Conservation (phyloP, 352 stramenopile species). For the Plasmopara viticola region DNA sequence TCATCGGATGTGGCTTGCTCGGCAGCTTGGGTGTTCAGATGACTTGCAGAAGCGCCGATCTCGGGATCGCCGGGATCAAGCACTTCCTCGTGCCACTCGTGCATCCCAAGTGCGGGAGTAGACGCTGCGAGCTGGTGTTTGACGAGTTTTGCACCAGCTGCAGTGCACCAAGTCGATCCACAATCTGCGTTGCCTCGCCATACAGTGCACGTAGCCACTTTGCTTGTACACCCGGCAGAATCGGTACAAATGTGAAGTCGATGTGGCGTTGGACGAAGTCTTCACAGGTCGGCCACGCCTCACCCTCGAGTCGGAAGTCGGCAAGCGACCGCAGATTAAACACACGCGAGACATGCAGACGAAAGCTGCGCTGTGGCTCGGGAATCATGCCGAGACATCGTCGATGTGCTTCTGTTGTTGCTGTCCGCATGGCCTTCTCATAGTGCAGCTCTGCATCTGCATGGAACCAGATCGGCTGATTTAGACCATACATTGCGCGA, state of each 20-base stretch:
- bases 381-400: neutral
- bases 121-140: neutral
- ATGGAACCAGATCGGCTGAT: neutral
- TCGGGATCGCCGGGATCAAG: slow-evolving; percentile 1
- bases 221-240: neutral
- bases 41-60: neutral
- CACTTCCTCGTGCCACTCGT: neutral
- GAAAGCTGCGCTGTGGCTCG: neutral
- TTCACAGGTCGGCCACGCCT: neutral
- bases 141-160: too few relatives aligned
- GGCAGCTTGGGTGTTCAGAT: neutral
- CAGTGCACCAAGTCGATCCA: neutral
- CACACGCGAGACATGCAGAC: neutral
- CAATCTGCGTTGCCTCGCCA: neutral
- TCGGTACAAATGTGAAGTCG: neutral
- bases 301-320: neutral
- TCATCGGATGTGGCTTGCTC: slow-evolving; percentile 7
- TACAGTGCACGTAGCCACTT: slow-evolving; percentile 1
- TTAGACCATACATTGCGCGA: neutral
- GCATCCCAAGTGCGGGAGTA: neutral
- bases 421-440: neutral
- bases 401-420: neutral
- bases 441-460: neutral
- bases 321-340: neutral
- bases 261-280: neutral